Evolutionary conservation across 495 filamentous ascomycete genomes (phyloP).

Genomic region (Immersiella caudata): DNA sequence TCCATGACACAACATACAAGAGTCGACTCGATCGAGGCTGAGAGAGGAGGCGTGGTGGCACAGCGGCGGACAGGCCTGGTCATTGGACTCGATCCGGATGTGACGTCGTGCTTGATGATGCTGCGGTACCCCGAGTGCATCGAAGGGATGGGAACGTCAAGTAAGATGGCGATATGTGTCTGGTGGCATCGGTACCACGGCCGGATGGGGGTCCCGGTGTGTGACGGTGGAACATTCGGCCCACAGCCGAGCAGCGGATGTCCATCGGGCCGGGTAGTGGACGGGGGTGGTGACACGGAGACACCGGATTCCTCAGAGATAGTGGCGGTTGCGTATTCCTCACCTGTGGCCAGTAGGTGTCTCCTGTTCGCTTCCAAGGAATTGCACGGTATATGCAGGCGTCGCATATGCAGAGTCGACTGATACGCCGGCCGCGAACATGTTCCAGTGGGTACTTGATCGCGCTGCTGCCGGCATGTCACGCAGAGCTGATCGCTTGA

Average conservation of each 20-base stretch:
- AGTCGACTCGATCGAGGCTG: background rate
- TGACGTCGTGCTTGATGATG: background rate
- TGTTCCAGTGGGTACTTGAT: background rate
- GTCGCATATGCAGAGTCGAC: background rate
- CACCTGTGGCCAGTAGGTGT: background rate
- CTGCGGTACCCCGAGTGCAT: background rate
- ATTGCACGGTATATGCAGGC: background rate
- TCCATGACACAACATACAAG: background rate
- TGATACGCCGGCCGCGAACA: background rate
- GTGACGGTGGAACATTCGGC: background rate
- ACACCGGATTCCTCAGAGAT: background rate
- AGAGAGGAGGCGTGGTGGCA: background rate
- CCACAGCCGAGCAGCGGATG: background rate
- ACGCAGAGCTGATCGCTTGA: constrained; percentile 10
- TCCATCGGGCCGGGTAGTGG: background rate
- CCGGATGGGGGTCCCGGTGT: background rate
- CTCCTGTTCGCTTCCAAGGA: background rate
- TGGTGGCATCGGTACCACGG: background rate
- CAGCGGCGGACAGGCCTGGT: background rate
- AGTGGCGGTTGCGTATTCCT: background rate
- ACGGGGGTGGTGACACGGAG: background rate
- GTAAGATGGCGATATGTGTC: background rate
- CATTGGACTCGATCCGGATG: constrained; percentile 2
- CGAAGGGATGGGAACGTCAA: background rate
- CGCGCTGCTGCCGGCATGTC: background rate